phyloP scores from a whole-genome alignment of 495 filamentous ascomycete species.

The Tuber umbilicatum region DNA sequence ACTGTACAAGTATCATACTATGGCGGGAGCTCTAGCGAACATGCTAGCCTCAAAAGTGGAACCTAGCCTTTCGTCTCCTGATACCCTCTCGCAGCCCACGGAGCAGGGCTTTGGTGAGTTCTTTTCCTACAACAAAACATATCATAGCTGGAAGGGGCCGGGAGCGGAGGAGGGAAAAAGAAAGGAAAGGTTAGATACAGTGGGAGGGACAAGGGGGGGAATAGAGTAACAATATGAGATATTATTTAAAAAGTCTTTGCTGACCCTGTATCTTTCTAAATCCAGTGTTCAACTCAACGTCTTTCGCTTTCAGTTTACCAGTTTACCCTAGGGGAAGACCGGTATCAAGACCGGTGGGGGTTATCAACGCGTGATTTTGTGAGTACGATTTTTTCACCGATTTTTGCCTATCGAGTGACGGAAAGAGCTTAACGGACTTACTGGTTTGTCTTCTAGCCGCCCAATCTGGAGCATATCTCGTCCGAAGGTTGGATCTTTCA shows the following conservation, averaged over 20 bases:
- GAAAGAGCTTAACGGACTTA: not conserved
- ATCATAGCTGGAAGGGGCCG: not conserved
- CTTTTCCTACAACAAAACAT: not conserved
- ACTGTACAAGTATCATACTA: too few relatives aligned
- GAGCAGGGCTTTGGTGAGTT: not conserved
- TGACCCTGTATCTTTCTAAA: not conserved
- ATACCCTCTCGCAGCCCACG: not conserved
- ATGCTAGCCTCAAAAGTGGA: not conserved
- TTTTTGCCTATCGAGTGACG: not conserved
- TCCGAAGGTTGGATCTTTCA: not conserved
- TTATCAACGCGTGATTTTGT: conserved; percentile 1
- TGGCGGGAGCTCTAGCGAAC: not conserved
- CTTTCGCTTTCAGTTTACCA: not conserved
- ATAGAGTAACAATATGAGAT: not conserved
- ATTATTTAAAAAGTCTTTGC: not conserved
- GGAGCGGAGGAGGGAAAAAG: not conserved
- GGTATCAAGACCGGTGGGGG: not conserved
- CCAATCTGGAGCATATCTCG: not conserved
- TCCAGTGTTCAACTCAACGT: not conserved
- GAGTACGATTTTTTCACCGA: not conserved
- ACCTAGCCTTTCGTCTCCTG: not conserved
- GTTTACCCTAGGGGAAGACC: not conserved
- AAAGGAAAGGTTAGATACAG: not conserved
- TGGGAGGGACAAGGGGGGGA: not conserved
- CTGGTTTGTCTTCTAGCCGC: not conserved